Evolutionary conservation across 2,329 filamentous ascomycete genomes (phyloP).

Genomic region (Colletotrichum horii): DNA sequence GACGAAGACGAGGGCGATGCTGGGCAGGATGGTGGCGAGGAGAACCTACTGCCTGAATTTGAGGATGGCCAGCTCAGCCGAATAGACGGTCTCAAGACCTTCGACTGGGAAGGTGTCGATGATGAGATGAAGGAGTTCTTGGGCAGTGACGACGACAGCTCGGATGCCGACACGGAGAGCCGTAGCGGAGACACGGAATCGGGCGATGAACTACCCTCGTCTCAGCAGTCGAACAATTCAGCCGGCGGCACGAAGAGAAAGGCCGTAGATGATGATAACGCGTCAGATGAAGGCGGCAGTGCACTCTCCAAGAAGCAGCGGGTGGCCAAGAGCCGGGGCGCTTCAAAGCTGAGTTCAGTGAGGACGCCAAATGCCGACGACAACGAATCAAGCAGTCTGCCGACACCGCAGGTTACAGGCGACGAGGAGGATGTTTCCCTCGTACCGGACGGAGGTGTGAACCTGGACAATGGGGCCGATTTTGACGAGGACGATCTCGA

Average conservation of each 20-base stretch:
- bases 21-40: conserved; percentile 44
- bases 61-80: conserved; percentile 51
- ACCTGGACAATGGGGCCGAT: conserved; percentile 39
- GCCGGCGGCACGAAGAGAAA: conserved; percentile 18
- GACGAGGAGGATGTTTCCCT: conserved; percentile 42
- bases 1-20: conserved; percentile 37
- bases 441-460: conserved; percentile 24
- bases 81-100: conserved; percentile 60
- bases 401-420: conserved; percentile 45
- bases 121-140: conserved; percentile 81
- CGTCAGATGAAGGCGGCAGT: conserved; percentile 27
- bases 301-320: conserved; percentile 57
- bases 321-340: conserved; percentile 48
- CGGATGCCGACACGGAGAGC: conserved; percentile 38
- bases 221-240: background rate
- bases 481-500: conserved; percentile 60
- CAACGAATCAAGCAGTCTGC: conserved; percentile 40
- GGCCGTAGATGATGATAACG: conserved; percentile 27
- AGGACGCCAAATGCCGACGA: conserved; percentile 44
- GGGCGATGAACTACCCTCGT: conserved; percentile 21
- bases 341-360: conserved; percentile 52
- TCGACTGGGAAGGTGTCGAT: conserved; percentile 69
- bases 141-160: conserved; percentile 57
- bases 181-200: conserved; percentile 19
- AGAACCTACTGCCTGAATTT: conserved; percentile 56